Evolutionary conservation across 225 moss, liverwort and hornwort genomes (phyloP), one percentile per base, ranked within the genome.

Genomic region (Rhytidiadelphus loreus): DNA sequence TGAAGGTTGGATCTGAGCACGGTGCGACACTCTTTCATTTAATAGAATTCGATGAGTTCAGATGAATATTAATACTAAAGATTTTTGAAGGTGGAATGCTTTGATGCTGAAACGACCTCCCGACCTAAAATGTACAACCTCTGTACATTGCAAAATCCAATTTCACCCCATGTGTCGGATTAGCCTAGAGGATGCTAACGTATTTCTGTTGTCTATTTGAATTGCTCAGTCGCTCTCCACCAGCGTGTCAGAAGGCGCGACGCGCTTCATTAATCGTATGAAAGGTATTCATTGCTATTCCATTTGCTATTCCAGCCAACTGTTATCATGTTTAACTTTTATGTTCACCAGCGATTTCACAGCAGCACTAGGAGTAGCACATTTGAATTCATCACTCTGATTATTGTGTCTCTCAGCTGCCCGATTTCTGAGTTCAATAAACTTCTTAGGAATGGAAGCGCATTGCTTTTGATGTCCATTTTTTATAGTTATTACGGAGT

Each of bases 241-340:
- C 82, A 94, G 93, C 86, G 62, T 95, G 61, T 53, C 91, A 80
- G 94, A 93, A 84, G 92, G 95, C 35, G 90, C 92, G 65, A 77
- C 93, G 37, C 89, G 93, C 58, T 95, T 95, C 71, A 77, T 94
- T 43, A 95, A 92, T 87, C 93, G 92, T 60, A 83, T 94, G 92
- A 93, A 92, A 95, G 95, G 95, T 95, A 89, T 52, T 3, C 11
- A 39, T 75, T 21, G 48, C 68, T 48, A 59, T 82, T 46, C 50
- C 53, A 57, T 83, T 25, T 37, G 19, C 63, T 24, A 14, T 74
- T 55, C n/a, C 52, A 50, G 73, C 8, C 10, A 76, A 23, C 5
- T 73, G 37, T 83, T 44, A 44, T 24, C 5, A 78, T 58, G 59
- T 18, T 71, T 59, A 30, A 43, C 35, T 65, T 60, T 56, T 13